phyloP scores from a whole-genome alignment of 78 protist genomes.

The Kipferlia bialata region DNA sequence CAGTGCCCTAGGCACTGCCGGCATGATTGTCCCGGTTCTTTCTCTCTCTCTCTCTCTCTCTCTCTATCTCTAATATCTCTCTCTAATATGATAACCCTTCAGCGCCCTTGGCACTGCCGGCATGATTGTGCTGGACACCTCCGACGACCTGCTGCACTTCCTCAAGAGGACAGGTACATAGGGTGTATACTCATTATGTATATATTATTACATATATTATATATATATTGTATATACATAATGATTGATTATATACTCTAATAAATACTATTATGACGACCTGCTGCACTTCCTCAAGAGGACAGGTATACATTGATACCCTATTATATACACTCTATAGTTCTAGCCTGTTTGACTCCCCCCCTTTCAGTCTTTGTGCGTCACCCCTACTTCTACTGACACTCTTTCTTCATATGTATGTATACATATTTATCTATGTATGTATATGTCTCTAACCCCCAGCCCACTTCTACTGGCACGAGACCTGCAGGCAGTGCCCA shows the following conservation, averaged over 20 bases:
- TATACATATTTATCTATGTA: no score
- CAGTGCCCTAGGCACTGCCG: not conserved
- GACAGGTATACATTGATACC: not conserved
- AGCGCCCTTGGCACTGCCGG: conserved; percentile 91
- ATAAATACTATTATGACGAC: not conserved
- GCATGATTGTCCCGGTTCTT: not conserved
- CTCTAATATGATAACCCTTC: conserved; percentile 58
- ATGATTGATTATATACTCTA: no score
- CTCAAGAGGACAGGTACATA: conserved; percentile 27
- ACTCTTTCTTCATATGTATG: no score
- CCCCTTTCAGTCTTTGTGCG: no score
- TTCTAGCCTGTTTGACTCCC: no score
- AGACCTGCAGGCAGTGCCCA: conserved; percentile 84
- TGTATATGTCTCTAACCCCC: no score
- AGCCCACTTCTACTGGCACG: conserved; percentile 78
- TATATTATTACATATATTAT: not conserved
- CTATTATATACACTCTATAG: no score
- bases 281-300: conserved; percentile 3
- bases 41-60: no score
- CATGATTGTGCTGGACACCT: conserved; percentile 87
- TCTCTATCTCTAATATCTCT: no score
- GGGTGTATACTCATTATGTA: not conserved
- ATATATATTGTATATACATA: no score
- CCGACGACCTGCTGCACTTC: conserved; percentile 57
- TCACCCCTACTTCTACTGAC: no score